Percentiles rank a stretch among this genome's conserved stretches.
Evolutionary conservation across 768 basidiomycete genomes (phyloP).

Genomic region (Leccinellum albellum): DNA sequence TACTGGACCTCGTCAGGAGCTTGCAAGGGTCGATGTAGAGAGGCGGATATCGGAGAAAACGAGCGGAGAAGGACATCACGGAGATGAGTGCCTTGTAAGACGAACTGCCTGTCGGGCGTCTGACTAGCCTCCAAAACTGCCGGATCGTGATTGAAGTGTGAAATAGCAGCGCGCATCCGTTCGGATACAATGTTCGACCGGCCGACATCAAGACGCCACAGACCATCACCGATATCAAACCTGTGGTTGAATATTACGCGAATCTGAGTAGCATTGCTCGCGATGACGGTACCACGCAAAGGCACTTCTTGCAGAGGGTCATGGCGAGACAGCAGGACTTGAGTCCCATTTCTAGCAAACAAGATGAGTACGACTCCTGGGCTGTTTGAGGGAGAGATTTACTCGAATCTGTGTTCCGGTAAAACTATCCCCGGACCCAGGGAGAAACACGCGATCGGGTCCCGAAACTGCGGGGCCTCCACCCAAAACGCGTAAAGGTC

Average conservation of each 20-base stretch:
- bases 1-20: conserved; percentile 38
- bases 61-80: conserved; percentile 66
- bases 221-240: conserved; percentile 41
- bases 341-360: conserved; percentile 59
- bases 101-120: conserved; percentile 42
- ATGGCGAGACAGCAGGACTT: conserved; percentile 58
- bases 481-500: conserved; percentile 68
- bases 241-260: conserved; percentile 54
- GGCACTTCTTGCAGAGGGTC: conserved; percentile 60
- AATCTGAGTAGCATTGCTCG: conserved; percentile 47
- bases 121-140: conserved; percentile 33
- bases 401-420: conserved; percentile 72
- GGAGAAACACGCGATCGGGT: conserved; percentile 62
- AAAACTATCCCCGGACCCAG: conserved; percentile 61
- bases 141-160: conserved; percentile 53
- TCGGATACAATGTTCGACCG: conserved; percentile 60
- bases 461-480: conserved; percentile 57
- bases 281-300: conserved; percentile 52
- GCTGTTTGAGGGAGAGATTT: conserved; percentile 21
- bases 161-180: conserved; percentile 68
- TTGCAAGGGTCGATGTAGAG: conserved; percentile 33
- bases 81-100: conserved; percentile 68
- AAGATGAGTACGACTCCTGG: neutral
- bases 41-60: conserved; percentile 36
- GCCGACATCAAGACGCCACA: conserved; percentile 72